Conservation (phyloP, 768 basidiomycete species). For the Mrakia blollopis region DNA sequence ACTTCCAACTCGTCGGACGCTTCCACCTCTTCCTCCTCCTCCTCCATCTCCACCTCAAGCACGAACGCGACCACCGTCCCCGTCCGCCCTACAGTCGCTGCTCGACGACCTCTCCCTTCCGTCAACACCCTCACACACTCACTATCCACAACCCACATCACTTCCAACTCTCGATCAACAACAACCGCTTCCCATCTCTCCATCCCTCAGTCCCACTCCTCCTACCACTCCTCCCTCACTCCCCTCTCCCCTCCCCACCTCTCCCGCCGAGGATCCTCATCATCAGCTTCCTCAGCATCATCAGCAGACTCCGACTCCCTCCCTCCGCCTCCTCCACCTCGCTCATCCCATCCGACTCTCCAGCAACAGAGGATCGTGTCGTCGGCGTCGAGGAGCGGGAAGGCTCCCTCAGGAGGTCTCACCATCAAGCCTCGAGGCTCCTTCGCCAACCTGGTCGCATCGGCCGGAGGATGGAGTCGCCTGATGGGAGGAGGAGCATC, state of each 20-base stretch:
- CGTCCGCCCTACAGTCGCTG: neutral
- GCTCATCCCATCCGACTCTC: constrained; percentile 20
- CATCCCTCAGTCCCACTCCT: neutral
- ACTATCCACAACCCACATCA: constrained; percentile 25
- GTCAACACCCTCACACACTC: constrained; percentile 14
- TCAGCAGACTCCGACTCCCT: constrained; percentile 22
- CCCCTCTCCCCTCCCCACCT: constrained; percentile 10
- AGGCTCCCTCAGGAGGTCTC: constrained; percentile 6
- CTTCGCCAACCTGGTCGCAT: constrained; percentile 29
- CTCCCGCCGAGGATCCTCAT: constrained; percentile 22
- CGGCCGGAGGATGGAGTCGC: constrained; percentile 27
- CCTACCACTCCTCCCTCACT: constrained; percentile 13
- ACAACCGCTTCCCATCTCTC: constrained; percentile 13
- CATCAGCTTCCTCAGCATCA: constrained; percentile 17
- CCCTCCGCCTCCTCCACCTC: constrained; percentile 13
- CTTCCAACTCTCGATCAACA: neutral
- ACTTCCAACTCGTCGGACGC: constrained; percentile 12
- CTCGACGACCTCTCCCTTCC: constrained; percentile 9
- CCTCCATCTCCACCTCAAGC: constrained; percentile 13
- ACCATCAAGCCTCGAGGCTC: constrained; percentile 31
- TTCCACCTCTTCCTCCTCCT: constrained; percentile 22
- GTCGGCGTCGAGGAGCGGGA: neutral
- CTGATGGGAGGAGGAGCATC: constrained; percentile 22
- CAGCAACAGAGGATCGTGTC: constrained; percentile 18
- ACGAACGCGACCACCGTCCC: neutral